Conservation (phyloP, 2,329 filamentous ascomycete species). For the Alternaria gansuensis region DNA sequence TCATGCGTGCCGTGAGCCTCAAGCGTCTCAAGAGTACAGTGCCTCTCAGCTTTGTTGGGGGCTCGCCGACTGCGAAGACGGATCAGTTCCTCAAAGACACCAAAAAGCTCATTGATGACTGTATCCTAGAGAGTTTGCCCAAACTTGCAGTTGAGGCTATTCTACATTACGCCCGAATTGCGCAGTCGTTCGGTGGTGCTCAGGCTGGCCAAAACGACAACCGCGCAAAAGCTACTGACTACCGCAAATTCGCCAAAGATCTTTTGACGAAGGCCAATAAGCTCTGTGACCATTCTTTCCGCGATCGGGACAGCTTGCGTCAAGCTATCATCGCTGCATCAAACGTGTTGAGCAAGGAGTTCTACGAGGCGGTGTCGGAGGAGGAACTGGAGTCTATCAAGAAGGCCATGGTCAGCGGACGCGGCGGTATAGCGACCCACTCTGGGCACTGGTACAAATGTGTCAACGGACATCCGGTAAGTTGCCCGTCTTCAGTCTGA, state of each 20-base stretch:
- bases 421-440: slow-evolving; percentile 52
- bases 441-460: slow-evolving; percentile 71
- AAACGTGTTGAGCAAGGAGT: slow-evolving; percentile 44
- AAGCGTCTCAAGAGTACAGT: background rate
- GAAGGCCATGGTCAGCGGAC: slow-evolving; percentile 58
- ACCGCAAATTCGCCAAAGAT: slow-evolving; percentile 30
- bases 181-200: slow-evolving; percentile 35
- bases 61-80: slow-evolving; percentile 15
- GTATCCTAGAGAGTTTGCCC: slow-evolving; percentile 44
- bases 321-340: slow-evolving; percentile 40
- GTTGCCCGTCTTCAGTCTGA: background rate
- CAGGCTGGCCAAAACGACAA: slow-evolving; percentile 17
- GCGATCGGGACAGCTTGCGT: slow-evolving; percentile 35
- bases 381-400: slow-evolving; percentile 59
- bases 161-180: slow-evolving; percentile 47
- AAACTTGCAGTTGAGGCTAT: slow-evolving; percentile 52
- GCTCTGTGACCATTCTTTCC: slow-evolving; percentile 49
- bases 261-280: slow-evolving; percentile 42
- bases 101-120: slow-evolving; percentile 42
- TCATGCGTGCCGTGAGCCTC: slow-evolving; percentile 19
- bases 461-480: slow-evolving; percentile 62
- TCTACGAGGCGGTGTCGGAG: slow-evolving; percentile 55
- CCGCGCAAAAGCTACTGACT: slow-evolving; percentile 20
- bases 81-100: slow-evolving; percentile 41
- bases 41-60: slow-evolving; percentile 25